A percentile compares a stretch with the other conserved stretches of the same genome.
phyloP scores from a whole-genome alignment of 331 rosid genomes.

The Stylosanthes scabra region DNA sequence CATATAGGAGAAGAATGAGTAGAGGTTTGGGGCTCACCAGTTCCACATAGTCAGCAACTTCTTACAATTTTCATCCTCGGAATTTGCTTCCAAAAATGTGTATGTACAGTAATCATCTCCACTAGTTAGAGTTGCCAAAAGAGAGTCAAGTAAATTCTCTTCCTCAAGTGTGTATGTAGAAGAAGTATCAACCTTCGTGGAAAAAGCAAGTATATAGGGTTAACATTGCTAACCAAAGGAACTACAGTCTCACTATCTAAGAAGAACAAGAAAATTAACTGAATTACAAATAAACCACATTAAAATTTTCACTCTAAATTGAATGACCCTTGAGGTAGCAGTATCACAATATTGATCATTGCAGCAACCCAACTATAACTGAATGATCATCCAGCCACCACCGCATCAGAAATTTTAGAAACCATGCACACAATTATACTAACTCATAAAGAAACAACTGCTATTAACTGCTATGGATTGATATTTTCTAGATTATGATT shows the following conservation, averaged over 20 bases:
- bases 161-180: conserved; percentile 46
- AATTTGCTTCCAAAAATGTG: conserved; percentile 68
- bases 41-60: conserved; percentile 73
- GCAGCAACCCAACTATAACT: background rate
- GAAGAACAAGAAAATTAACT: background rate
- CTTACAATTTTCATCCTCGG: conserved; percentile 59
- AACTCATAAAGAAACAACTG: background rate
- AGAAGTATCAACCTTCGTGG: conserved; percentile 60
- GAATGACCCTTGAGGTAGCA: conserved; percentile 14
- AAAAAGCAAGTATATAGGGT: conserved; percentile 18
- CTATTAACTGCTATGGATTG: no score
- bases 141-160: conserved; percentile 70
- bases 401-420: background rate
- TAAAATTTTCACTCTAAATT: conserved; percentile 4
- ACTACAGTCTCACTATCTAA: conserved; percentile 28
- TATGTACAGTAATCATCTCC: conserved; percentile 55
- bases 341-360: background rate
- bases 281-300: conserved; percentile 11
- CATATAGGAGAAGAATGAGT: background rate
- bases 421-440: background rate
- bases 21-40: conserved; percentile 54
- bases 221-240: conserved; percentile 24
- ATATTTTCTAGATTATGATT: conserved; percentile 3
- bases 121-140: conserved; percentile 53
- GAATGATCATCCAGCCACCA: background rate